Base-by-base conservation (phyloP, 768 basidiomycete species). In the Trametes gibbosa region DNA sequence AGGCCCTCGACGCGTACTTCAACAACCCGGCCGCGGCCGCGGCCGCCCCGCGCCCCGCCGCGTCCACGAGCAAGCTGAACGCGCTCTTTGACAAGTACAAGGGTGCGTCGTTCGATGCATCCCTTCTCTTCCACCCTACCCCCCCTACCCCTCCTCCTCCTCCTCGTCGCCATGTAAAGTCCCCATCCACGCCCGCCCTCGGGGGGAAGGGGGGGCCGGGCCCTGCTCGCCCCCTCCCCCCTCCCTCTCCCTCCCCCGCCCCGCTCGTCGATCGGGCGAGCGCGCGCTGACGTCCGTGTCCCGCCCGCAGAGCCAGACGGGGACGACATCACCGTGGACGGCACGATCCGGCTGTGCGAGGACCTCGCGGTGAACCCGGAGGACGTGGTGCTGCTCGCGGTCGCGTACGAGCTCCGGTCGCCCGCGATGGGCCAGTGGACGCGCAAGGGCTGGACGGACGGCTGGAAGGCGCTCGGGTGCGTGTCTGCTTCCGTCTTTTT, bases 381-480 rank as follows among this genome's bases (percentile, higher is more conserved):
- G 62, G 90, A 95, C 65, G 86, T 90, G 23, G 90, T 92, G 8
- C 76, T 95, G 51, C 81, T 95, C 42, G 84, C 89, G 5, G 75
- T 96, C 40, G 93, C 92, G 9, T 91, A 80, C 66, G 90, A 93
- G 66, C 80, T 93, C 24, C 86, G 89, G 68, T 89, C 89, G 5
- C 88, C 87, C 0, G 66, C 75, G 59, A 76, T 95, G 51, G 92
- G 89, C 1, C 77, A 81, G 57, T 96, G 92, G 86, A 78, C 76
- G 32, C 79, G 75, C 63, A 75, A 82, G 59, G 86, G 84, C 0
- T 95, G 91, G 91, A 65, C 83, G 35, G 88, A 90, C 0, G 92
- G 92, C 0, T 93, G 92, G 92, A 89, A 85, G 71, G 70, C 66
- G 14, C 73, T 89, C 35, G 82, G 87, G 89, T 90, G 65, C 58